Base-by-base conservation (phyloP, 2,329 filamentous ascomycete genomes). In the Aspergillus amoenus region DNA sequence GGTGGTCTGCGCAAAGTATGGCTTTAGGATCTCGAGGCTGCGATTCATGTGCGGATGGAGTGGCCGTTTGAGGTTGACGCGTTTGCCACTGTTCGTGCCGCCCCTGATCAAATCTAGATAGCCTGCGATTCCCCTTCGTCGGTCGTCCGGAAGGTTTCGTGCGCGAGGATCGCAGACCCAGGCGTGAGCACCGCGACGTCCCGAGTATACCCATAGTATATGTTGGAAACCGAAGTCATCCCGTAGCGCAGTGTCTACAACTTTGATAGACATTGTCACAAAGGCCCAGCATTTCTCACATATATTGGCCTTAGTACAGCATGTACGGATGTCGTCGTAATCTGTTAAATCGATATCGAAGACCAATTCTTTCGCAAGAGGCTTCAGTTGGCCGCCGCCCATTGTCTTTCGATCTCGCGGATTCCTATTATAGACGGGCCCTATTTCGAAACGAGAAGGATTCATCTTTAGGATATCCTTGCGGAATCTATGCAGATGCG, bases 321-420 rank as follows among this genome's bases (percentile, higher is more conserved):
- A 99, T 27, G 93, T 97, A 65, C 94, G 88, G 63, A 99, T 90
- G 64, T 96, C 91, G 72, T 99, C 94, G 76, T 99, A 99, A 77
- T 97, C 94, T 54, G 94, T 97, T 84, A 99, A 84, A 84, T 99
- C 94, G 68, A 99, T 97, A 88, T 99, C 94, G 75, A 99, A 97
- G 67, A 96, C 96, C 40, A 99, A 80, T 74, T 99, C 94, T 74
- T 99, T 99, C 55, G 90, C 84, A 32, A 97, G 75, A 0, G 94
- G 93, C 62, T 88, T 89, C 78, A 99, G 97, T 8, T 90, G 86
- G 47, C 86, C 85, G 37, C 88, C 84, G 52, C 88, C 86, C 34
- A 97, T 76, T 0, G 88, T 88, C 78, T 97, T 99, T 68, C 93
- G 88, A 68, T 99, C 94, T 66, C 92, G 88, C 0, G 94, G 94